Evolutionary conservation across 2,329 filamentous ascomycete genomes (phyloP), one percentile per base, ranked within the genome.

Genomic region (Fusarium armeniacum): DNA sequence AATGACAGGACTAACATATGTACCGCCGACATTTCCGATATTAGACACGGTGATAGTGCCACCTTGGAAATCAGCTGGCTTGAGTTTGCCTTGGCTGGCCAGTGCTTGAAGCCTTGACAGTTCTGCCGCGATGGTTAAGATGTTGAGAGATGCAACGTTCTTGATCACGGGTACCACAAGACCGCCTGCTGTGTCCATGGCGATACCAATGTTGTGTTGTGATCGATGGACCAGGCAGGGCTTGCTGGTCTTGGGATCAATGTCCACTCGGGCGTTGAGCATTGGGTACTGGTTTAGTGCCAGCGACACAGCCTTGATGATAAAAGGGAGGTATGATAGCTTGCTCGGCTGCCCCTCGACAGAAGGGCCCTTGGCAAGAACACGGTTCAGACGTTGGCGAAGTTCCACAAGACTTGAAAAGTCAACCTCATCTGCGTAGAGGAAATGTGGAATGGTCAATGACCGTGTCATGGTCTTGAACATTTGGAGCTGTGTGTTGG

Each of bases 401-500:
- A 98, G 85, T 50, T 87, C 81, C 62, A 89, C 89, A 6, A 99
- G 86, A 40, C 86, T 84, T 44, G 91, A 90, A 78, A 98, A 91
- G 81, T 97, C 92, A 51, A 97, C 85, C 77, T 95, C 93, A 80
- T 97, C 94, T 40, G 93, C 91, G 82, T 97, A 99, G 65, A 98
- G 88, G 81, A 99, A 98, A 81, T 98, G 96, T 0, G 96, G 96
- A 74, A 98, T 98, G 52, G 82, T 88, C 68, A 99, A 86, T 4
- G 95, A 98, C 62, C 90, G 90, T 16, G 95, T 98, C 96, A 99
- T 99, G 64, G 90, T 87, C 83, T 97, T 98, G 89, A 97, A 98
- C 96, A 99, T 99, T 77, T 93, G 91, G 38, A 88, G 86, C 81
- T 98, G 95, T 16, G 93, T 91, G 38, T 90, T 90, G 15, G 93